Base-by-base conservation (phyloP, 805 yeast species). In the Huiozyma naganishii region DNA sequence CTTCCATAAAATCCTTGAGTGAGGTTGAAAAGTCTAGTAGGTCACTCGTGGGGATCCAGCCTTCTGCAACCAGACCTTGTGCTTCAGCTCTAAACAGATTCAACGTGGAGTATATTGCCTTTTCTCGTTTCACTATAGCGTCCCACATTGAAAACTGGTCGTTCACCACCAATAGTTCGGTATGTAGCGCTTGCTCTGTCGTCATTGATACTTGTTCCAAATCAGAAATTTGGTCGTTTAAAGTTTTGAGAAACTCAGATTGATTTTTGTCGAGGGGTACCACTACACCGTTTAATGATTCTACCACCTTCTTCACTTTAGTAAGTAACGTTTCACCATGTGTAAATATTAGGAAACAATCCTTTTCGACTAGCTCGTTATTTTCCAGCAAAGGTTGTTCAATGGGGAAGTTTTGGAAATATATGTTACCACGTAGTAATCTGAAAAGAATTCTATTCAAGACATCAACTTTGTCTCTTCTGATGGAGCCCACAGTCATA, bases 41-140 rank as follows among this genome's bases (percentile, higher is more conserved):
- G 48, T 88, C 95, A 49, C 76, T 78, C 17, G 80, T 72, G 35
- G 99, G 97, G 17, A 86, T 70, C 99, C 99, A 92, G 30, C 97
- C 98, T 69, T 94, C 97, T 17, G 94, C 95, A 40, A 90, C 76
- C 48, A 92, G 70, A 33, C 95, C 84, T 66, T 95, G 79, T n/a
- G 81, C 69, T 50, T 77, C 85, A 57, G 84, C 94, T 62, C 80
- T 83, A 57, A 84, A 86, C 62, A 87, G 79, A 55, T 75, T 70
- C 69, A 92, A 70, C 0, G 87, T 74, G 32, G 80, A 72, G 63
- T 82, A 88, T 11, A 89, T 80, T 10, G 87, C 81, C 59, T 85
- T 85, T 63, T 92, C 99, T 61, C 87, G 77, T 45, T 77, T 78
- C 29, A 80, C 66, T 23, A 72, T 68, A 6, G 74, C 71, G 65